These are phyloP conservation scores for Mallotus repandus DNA, from an alignment of 441 rosid species.

Conservation along the genomic window DNA sequence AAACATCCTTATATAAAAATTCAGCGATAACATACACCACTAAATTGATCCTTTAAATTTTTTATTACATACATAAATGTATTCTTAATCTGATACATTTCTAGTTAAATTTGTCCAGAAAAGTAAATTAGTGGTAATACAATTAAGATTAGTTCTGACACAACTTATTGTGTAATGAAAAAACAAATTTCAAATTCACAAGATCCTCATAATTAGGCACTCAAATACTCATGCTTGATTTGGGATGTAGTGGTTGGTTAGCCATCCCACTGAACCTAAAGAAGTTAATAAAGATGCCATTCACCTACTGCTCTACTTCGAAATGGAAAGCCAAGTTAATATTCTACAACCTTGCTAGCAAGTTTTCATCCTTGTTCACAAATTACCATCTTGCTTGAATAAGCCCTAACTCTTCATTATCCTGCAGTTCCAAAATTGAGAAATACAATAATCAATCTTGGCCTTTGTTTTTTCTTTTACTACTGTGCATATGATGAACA, in stretches of 20 bases:
- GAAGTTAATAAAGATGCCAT: too few relatives aligned
- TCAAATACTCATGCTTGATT: conserved; percentile 14
- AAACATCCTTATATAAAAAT: too few relatives aligned
- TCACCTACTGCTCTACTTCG: too few relatives aligned
- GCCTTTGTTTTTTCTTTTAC: background rate
- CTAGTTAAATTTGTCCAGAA: too few relatives aligned
- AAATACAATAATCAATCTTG: background rate
- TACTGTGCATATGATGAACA: background rate
- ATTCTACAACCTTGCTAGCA: conserved; percentile 83
- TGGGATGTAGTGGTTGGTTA: conserved; percentile 26
- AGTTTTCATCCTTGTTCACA: conserved; percentile 88
- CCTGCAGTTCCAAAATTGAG: conserved; percentile 42
- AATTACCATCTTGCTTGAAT: conserved; percentile 97
- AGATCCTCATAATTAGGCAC: conserved; percentile 14
- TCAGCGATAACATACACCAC: too few relatives aligned
- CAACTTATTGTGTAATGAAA: background rate
- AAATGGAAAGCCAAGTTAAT: too few relatives aligned
- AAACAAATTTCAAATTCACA: background rate
- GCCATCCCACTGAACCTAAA: too few relatives aligned
- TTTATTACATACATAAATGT: too few relatives aligned
- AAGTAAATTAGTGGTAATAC: too few relatives aligned
- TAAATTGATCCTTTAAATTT: too few relatives aligned
- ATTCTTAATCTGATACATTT: too few relatives aligned
- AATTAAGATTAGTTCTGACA: background rate
- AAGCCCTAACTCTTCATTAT: conserved; percentile 71